These are phyloP conservation scores for Bimuria novae-zelandiae DNA, from an alignment of 2,329 filamentous ascomycete genomes.

Conservation along the genomic window DNA sequence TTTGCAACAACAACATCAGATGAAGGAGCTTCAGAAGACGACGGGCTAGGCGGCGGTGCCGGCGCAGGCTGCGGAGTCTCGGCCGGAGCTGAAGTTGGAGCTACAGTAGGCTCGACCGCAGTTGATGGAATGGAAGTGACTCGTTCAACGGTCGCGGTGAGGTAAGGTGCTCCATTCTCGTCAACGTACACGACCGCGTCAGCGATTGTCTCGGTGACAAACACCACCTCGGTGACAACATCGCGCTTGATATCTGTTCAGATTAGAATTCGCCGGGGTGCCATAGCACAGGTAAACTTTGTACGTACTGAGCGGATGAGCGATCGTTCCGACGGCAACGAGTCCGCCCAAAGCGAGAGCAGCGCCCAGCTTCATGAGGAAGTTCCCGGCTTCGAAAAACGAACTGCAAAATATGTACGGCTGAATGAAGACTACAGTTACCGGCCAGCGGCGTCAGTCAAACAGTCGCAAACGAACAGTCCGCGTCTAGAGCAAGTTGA, in stretches of 20 bases:
- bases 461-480: neutral
- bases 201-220: constrained; percentile 36
- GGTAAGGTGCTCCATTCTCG: constrained; percentile 32
- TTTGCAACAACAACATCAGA: constrained; percentile 13
- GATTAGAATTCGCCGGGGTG: neutral
- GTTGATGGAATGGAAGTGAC: constrained; percentile 14
- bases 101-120: constrained; percentile 11
- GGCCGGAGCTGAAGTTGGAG: constrained; percentile 5
- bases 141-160: constrained; percentile 26
- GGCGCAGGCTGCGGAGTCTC: constrained; percentile 12
- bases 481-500: neutral
- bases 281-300: neutral
- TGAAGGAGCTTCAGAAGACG: constrained; percentile 12
- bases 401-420: constrained; percentile 26
- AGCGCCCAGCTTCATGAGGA: constrained; percentile 52
- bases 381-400: neutral
- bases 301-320: constrained; percentile 48
- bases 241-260: constrained; percentile 30
- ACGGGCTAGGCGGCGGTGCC: constrained; percentile 7
- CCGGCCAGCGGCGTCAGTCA: constrained; percentile 28
- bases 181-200: constrained; percentile 41
- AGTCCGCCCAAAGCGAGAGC: constrained; percentile 43
- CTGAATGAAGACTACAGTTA: constrained; percentile 19
- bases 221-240: constrained; percentile 37
- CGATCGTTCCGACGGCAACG: constrained; percentile 49